Base-by-base conservation (phyloP, 768 basidiomycete species). In the Psilocybe cubensis region DNA sequence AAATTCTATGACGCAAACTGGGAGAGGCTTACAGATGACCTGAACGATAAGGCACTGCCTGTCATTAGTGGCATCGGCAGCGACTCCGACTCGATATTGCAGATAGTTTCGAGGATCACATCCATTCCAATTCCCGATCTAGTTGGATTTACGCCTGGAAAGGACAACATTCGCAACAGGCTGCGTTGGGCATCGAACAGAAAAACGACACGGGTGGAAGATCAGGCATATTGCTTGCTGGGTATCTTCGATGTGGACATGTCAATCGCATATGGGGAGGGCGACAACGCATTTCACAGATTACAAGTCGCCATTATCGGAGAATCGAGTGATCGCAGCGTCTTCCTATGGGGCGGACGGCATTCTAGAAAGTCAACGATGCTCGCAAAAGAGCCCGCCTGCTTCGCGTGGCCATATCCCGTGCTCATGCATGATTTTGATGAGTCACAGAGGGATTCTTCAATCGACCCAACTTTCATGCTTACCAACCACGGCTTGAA, bases 181-280 rank as follows among this genome's bases (percentile, higher is more conserved):
- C 28, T 59, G 31, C 47, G 41, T 4, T 41, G 45, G 38, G 52
- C 58, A 6, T 33, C 52, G 20, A 28, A 40, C n/a, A 35, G 58
- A 20, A 17, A 54, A 17, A 53, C 40, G 8, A 59, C 58, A 4
- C 45, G 58, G 2, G 46, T 54, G 14, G 58, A 59, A 23, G 58
- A 59, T 18, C 10, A 24, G 4, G 52, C 52, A 2, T 59, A 59
- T 25, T 59, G 45, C 1, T 47, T 59, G 3, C 25, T 59, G 27
- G 58, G 58, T 6, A 17, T 59, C 7, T 49, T 59, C n/a, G 41
- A 47, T 9, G 47, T 59, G 25, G 47, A 38, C 14, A 28, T 59
- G 10, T 43, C 58, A 3, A 42, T 50, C 7, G 52, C 52, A 4
- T 59, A 59, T 33, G 58, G 58, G 2, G 58, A 59, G 27, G 58